Base-by-base conservation (phyloP, 202 grass and related monocot species). In the Dendrocalamus latiflorus region DNA sequence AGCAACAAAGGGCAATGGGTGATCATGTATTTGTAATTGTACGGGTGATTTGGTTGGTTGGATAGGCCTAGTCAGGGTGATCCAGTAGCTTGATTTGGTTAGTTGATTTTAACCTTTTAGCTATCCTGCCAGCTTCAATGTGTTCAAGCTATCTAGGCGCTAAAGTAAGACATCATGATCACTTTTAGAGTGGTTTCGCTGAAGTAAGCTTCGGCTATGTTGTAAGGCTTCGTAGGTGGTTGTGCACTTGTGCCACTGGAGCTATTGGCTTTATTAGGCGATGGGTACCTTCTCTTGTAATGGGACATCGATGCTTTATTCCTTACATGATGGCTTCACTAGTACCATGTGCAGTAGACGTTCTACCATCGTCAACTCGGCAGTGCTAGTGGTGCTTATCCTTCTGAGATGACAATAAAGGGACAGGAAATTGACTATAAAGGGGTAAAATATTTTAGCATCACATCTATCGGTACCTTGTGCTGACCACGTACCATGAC, bases 211-310 rank as follows among this genome's bases (percentile, higher is more conserved):
- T 90, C 30, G 11, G 48, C 42, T 59, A 33, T 68, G 17, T 56
- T 65, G 61, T 10, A 57, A 54, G 53, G 43, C 16, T 67, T 13
- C 26, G 8, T 44, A 83, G 74, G 84, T 76, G 16, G n/a, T 33
- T 68, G 16, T 71, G 54, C n/a, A 18, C 28, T 63, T 60, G 81
- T 72, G 50, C 74, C 45, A 70, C 53, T 74, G 56, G 74, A 28
- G 25, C 36, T 70, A 24, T 73, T n/a, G n/a, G 47, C 62, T 90
- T 86, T 86, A 55, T 73, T 78, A 79, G 74, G 76, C 78, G 47
- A 66, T 28, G 14, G 48, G 4, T 62, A 62, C 74, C 74, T 62
- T 86, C 48, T 55, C 26, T 26, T 53, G 20, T 86, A 37, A 86
- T 47, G 45, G 51, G 60, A 38, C 50, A 37, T 43, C 3, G 28